Evolutionary conservation across 768 basidiomycete genomes (phyloP).

Genomic region (Pholiota molesta): DNA sequence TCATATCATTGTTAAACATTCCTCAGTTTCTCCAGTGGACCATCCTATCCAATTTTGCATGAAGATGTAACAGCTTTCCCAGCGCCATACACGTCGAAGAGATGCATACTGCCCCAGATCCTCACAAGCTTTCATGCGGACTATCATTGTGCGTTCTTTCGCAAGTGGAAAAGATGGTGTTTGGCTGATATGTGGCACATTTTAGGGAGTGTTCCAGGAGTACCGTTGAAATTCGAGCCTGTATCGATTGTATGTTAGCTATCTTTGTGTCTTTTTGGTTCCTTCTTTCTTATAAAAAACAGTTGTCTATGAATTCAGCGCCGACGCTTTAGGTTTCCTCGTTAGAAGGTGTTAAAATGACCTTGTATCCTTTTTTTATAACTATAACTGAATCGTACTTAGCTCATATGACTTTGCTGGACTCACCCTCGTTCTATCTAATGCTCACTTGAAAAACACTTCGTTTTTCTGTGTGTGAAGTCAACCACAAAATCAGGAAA

Average conservation of each 20-base stretch:
- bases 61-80: slow-evolving; percentile 15
- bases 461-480: slow-evolving; percentile 10
- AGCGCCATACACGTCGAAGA: slow-evolving; percentile 26
- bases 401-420: too few relatives aligned
- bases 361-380: slow-evolving; percentile 30
- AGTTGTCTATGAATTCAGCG: slow-evolving; percentile 36
- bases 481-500: slow-evolving; percentile 29
- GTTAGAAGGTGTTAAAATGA: slow-evolving; percentile 29
- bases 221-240: slow-evolving; percentile 34
- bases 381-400: too few relatives aligned
- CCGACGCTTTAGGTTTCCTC: slow-evolving; percentile 34
- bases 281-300: too few relatives aligned
- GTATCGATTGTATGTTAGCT: slow-evolving; percentile 29
- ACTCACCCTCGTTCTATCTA: too few relatives aligned
- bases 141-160: slow-evolving; percentile 23
- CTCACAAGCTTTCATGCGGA: slow-evolving; percentile 25
- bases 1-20: too few relatives aligned
- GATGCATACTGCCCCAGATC: slow-evolving; percentile 23
- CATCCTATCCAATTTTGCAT: slow-evolving; percentile 27
- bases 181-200: background rate
- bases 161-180: background rate
- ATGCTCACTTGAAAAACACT: too few relatives aligned
- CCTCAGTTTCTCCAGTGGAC: slow-evolving; percentile 35
- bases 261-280: too few relatives aligned
- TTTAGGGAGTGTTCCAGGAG: slow-evolving; percentile 26